Percentiles rank a stretch among this genome's conserved stretches.
phyloP scores from a whole-genome alignment of 2,329 filamentous ascomycete species.

The Sporothrix euskadiensis region DNA sequence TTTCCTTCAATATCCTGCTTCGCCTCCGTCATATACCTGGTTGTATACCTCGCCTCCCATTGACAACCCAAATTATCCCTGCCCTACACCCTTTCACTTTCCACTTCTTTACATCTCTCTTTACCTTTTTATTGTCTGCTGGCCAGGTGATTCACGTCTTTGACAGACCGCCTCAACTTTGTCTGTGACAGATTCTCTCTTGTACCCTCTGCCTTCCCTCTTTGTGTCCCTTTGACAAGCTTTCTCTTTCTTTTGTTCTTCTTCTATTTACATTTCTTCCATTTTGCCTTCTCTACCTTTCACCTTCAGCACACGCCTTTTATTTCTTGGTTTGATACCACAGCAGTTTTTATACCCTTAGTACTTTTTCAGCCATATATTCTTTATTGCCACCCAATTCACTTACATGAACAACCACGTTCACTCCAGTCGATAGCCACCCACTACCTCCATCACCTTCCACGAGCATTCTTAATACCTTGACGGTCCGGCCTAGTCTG shows the following conservation, averaged over 20 bases:
- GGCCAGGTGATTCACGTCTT: constrained; percentile 23
- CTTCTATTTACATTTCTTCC: constrained; percentile 5
- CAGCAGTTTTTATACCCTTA: background rate
- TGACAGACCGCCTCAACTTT: background rate
- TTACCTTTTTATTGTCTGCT: constrained; percentile 8
- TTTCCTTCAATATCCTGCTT: background rate
- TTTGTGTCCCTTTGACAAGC: constrained; percentile 16
- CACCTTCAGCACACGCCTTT: background rate
- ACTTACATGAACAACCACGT: background rate
- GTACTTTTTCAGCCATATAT: background rate
- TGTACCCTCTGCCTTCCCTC: background rate
- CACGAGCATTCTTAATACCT: constrained; percentile 14
- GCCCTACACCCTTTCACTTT: background rate
- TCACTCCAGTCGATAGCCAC: background rate
- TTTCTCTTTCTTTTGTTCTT: constrained; percentile 1
- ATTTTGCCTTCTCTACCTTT: background rate
- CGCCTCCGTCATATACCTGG: constrained; percentile 10
- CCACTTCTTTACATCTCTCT: background rate
- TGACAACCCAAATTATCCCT: background rate
- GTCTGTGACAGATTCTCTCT: background rate
- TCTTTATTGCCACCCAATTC: background rate
- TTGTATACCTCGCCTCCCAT: constrained; percentile 3
- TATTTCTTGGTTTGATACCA: constrained; percentile 16
- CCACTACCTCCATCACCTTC: background rate
- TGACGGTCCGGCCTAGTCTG: constrained; percentile 8